Base-by-base conservation (phyloP, 345 rosid species). In the Dovyalis caffra region DNA sequence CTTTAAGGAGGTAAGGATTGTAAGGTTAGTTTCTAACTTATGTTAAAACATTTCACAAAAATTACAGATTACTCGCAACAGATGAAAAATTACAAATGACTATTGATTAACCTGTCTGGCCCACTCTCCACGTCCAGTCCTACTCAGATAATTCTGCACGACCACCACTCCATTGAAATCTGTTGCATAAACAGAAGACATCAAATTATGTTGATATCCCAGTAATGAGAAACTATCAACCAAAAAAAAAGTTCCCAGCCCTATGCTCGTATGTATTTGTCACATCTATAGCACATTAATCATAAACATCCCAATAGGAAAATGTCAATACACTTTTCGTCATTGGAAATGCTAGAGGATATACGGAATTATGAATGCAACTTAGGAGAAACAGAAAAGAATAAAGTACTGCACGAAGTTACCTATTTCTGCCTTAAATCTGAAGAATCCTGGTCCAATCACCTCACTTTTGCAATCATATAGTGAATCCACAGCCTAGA, bases 381-480 rank as follows among this genome's bases (percentile, higher is more conserved):
- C 14, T 25, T 7, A 29, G 26, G 32, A 25, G 53, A 51, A 67
- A 66, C 10, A 66, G 45, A 66, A 64, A 57, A 56, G 3, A 23
- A 38, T 34, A 71, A 53, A 34, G 23, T 8, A 66, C 32, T 4
- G 14, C 12, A 70, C 75, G 78, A 79, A 76, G 64, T 70, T 79
- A 95, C 99, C 99, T 79, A 95, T 95, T 82, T 95, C 99, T 66
- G 99, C 99, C 86, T 95, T 95, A 74, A 95, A 95, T 86, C 99
- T 86, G 79, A 90, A 95, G 86, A 90, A 95, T 61, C 99, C 99
- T 76, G 99, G 99, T 69, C 98, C 99, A 83, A 95, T 95, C 79
- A 95, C 99, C 88, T 95, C 98, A 37, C 99, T 95, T 86, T 95
- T 95, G 88, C 99, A 95, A 85, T 95, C 99, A 76, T 95, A 95